Conservation (phyloP, 352 stramenopile species). For the Phytophthora ramorum region DNA sequence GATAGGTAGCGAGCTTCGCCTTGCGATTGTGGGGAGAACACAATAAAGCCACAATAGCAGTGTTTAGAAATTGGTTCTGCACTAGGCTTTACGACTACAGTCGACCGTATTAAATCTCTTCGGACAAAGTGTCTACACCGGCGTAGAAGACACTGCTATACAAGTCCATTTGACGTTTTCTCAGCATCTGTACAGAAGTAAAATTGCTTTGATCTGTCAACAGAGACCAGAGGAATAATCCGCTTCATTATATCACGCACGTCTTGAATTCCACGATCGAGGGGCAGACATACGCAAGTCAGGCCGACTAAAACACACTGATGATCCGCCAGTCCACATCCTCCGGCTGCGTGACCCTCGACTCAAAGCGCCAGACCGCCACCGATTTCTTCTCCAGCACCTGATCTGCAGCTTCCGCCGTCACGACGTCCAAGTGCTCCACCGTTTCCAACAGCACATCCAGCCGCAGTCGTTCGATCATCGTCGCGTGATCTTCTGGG, state of each 20-base stretch:
- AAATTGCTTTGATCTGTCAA: not conserved
- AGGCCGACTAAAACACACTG: constrained; percentile 38
- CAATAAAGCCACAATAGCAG: too few relatives aligned
- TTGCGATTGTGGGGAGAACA: too few relatives aligned
- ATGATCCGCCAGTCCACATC: constrained; percentile 65
- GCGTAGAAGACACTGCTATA: too few relatives aligned
- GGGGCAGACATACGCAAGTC: not conserved
- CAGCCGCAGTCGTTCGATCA: constrained; percentile 49
- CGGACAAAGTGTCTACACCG: too few relatives aligned
- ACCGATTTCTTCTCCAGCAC: constrained; percentile 39
- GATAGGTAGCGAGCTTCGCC: too few relatives aligned
- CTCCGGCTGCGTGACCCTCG: constrained; percentile 52
- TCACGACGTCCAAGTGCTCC: constrained; percentile 50
- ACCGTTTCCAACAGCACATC: constrained; percentile 49
- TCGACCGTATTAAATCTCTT: too few relatives aligned
- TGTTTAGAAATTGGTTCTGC: too few relatives aligned
- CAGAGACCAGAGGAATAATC: not conserved
- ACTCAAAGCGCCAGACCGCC: constrained; percentile 54
- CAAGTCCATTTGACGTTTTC: too few relatives aligned
- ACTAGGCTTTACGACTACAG: too few relatives aligned
- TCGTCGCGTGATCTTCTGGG: constrained; percentile 29
- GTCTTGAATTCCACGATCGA: not conserved
- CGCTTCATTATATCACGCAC: constrained; percentile 1
- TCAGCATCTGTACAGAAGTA: too few relatives aligned
- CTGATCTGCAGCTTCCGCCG: constrained; percentile 33